A percentile compares a stretch with the other conserved stretches of the same genome.
Evolutionary conservation across 352 stramenopile species (phyloP).

Genomic region (Pythium phragmitis): DNA sequence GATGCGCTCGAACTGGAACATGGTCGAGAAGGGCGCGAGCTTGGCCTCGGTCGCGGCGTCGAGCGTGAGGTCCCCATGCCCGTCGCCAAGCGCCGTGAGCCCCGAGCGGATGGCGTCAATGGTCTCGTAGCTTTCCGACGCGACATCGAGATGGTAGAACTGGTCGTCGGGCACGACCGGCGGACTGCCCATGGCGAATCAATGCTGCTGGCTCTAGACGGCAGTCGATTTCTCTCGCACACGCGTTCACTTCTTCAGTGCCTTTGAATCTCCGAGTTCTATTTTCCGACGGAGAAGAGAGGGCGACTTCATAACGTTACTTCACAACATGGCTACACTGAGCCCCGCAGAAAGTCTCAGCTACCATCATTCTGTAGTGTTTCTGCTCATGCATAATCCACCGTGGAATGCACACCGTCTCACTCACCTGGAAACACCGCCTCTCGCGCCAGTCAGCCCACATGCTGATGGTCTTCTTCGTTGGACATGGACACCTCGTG

Average conservation of each 20-base stretch:
- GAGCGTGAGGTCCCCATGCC: slow-evolving; percentile 16
- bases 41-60: slow-evolving; percentile 17
- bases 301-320: neutral
- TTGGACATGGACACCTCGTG: too few relatives aligned
- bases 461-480: too few relatives aligned
- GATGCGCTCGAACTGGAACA: slow-evolving; percentile 75
- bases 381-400: too few relatives aligned
- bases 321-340: slow-evolving; percentile 1
- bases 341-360: too few relatives aligned
- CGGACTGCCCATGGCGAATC: slow-evolving; percentile 9
- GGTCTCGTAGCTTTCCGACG: slow-evolving; percentile 19
- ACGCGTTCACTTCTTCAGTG: neutral
- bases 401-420: neutral
- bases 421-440: neutral
- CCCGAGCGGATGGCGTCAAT: slow-evolving; percentile 24
- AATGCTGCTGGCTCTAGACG: neutral
- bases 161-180: slow-evolving; percentile 13
- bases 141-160: slow-evolving; percentile 26
- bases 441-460: too few relatives aligned
- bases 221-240: neutral
- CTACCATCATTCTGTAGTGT: neutral
- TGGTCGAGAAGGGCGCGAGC: slow-evolving; percentile 29
- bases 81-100: slow-evolving; percentile 24
- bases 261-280: neutral
- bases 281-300: neutral